Conservation (phyloP, 2,329 filamentous ascomycete species). For the Calonectria fujianensis region DNA sequence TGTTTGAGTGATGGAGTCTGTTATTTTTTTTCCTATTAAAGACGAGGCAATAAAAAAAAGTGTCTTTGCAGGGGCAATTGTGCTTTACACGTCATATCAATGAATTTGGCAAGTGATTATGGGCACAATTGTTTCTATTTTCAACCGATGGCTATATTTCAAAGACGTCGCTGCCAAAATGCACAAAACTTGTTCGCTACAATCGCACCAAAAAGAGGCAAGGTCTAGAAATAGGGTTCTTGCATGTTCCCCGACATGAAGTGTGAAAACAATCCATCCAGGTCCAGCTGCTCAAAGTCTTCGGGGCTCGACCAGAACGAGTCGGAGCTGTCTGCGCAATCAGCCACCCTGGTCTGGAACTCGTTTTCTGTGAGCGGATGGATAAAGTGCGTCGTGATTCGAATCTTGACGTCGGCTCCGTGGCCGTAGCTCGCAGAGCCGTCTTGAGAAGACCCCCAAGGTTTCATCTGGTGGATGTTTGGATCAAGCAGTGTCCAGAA, state of each 20-base stretch:
- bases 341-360: neutral
- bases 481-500: conserved; percentile 7
- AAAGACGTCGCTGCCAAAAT: neutral
- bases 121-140: neutral
- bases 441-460: neutral
- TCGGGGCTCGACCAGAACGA: conserved; percentile 14
- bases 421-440: neutral
- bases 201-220: neutral
- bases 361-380: conserved; percentile 4
- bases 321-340: neutral
- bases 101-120: neutral
- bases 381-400: conserved; percentile 16
- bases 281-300: conserved; percentile 11
- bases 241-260: neutral
- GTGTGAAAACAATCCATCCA: neutral
- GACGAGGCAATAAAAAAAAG: neutral
- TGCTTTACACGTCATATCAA: too few species aligned
- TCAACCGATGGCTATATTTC: neutral
- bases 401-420: conserved; percentile 1
- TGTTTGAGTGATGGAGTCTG: neutral
- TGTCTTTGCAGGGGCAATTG: neutral
- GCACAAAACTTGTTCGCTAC: neutral
- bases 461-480: conserved; percentile 6
- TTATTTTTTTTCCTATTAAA: neutral
- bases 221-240: neutral